Conservation (phyloP, 2,329 filamentous ascomycete genomes). For the Celoporthe dispersa region DNA sequence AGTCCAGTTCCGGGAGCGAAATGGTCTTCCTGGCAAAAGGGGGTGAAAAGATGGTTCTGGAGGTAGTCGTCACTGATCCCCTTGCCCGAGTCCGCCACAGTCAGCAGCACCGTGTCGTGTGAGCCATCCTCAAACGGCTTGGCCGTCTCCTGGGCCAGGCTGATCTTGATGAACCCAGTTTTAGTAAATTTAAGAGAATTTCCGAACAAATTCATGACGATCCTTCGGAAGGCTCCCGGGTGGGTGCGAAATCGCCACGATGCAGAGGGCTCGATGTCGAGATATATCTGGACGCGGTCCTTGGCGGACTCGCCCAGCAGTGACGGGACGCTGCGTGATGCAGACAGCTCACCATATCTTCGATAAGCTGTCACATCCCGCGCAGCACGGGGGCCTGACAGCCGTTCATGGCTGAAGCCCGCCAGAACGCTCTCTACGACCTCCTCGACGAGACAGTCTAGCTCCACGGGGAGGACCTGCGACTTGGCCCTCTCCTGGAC, state of each 20-base stretch:
- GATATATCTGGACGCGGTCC: slow-evolving; percentile 41
- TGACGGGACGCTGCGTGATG: background rate
- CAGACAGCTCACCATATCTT: slow-evolving; percentile 12
- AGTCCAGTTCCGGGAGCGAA: slow-evolving; percentile 66
- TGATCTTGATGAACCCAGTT: slow-evolving; percentile 31
- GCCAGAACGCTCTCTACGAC: slow-evolving; percentile 53
- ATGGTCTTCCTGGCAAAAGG: slow-evolving; percentile 67
- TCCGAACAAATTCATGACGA: slow-evolving; percentile 60
- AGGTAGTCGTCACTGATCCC: slow-evolving; percentile 69
- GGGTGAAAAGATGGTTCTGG: slow-evolving; percentile 62
- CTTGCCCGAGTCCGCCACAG: slow-evolving; percentile 65
- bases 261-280: slow-evolving; percentile 52
- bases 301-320: background rate
- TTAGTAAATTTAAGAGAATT: slow-evolving; percentile 59
- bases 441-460: slow-evolving; percentile 50
- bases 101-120: slow-evolving; percentile 42
- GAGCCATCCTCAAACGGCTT: slow-evolving; percentile 2
- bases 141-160: slow-evolving; percentile 25
- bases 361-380: slow-evolving; percentile 11
- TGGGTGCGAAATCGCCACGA: slow-evolving; percentile 58
- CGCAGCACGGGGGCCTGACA: slow-evolving; percentile 23
- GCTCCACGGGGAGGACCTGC: slow-evolving; percentile 36
- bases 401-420: slow-evolving; percentile 45
- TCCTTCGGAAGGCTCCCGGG: slow-evolving; percentile 50
- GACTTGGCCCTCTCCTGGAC: slow-evolving; percentile 1